phyloP scores from a whole-genome alignment of 176 grass and related monocot species.

The Aechmea fasciata region DNA sequence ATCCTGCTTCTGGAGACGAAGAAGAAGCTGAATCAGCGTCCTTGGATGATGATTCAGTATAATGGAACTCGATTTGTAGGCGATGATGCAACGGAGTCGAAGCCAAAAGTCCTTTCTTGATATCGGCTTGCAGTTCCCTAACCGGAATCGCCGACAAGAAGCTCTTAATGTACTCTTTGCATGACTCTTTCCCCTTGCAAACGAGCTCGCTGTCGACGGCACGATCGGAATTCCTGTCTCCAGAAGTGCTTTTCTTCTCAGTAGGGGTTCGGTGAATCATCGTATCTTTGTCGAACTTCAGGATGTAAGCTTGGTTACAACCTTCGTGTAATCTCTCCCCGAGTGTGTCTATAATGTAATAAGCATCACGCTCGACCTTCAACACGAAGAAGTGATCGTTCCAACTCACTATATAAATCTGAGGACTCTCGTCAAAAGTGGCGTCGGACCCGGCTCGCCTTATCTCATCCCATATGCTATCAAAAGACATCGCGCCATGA shows the following conservation, averaged over 20 bases:
- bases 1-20: too few relatives aligned
- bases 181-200: slow-evolving; percentile 64
- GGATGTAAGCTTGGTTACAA: slow-evolving; percentile 72
- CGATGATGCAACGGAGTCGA: slow-evolving; percentile 56
- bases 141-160: slow-evolving; percentile 90
- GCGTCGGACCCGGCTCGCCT: slow-evolving; percentile 28
- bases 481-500: slow-evolving; percentile 81
- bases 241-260: slow-evolving; percentile 25
- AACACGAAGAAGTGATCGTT: slow-evolving; percentile 92
- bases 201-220: slow-evolving; percentile 32
- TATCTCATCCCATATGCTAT: slow-evolving; percentile 93
- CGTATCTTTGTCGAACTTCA: slow-evolving; percentile 78
- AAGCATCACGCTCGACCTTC: slow-evolving; percentile 56
- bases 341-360: slow-evolving; percentile 86
- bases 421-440: not conserved
- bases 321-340: slow-evolving; percentile 89
- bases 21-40: not conserved
- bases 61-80: slow-evolving; percentile 95
- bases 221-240: slow-evolving; percentile 13
- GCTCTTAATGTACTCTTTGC: slow-evolving; percentile 93
- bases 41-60: slow-evolving; percentile 32
- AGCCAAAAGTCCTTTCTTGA: slow-evolving; percentile 72
- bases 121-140: slow-evolving; percentile 76
- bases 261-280: slow-evolving; percentile 41
- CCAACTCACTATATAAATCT: slow-evolving; percentile 88